Evolutionary conservation across 305 asterid genomes (phyloP), one percentile per base, ranked within the genome.

Genomic region (Petunia hybrid): DNA sequence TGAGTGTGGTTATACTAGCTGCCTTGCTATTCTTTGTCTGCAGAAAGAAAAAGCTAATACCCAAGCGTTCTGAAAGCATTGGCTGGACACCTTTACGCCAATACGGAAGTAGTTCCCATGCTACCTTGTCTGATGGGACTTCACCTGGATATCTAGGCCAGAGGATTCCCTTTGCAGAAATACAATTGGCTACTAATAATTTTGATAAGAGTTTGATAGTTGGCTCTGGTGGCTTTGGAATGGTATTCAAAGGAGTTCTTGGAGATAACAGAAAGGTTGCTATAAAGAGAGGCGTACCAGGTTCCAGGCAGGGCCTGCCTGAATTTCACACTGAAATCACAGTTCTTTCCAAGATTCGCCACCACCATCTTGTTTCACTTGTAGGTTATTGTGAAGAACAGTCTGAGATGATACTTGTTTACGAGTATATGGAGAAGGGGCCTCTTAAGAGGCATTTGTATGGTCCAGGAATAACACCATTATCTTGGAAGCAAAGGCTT

Each of bases 171-270:
- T 89, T 92, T 67, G 83, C 85, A 5, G 97, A 91, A 73, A 82
- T 95, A 45, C 92, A 89, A 70, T 53, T 64, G 40, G 98, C 97
- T 42, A 93, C 98, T 3, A 88, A 89, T 66, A 89, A 92, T 80
- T 95, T 95, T 39, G 93, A 95, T 86, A 84, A 88, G 90, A 87
- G 67, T 67, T 86, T 95, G 76, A 45, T 93, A n/a, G 78, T 95
- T 5, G 99, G 99, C 46, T 89, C 96, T 14, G 99, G 99, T 70
- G 99, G 99, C 57, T 95, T 95, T 67, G 99, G 99, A 43, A 82
- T 84, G 84, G 99, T 95, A 48, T 95, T 88, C 81, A 91, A 86
- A 86, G 99, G 89, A 8, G 81, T 86, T 46, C 89, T 95, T 38
- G 80, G 87, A 31, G 92, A 93, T 79, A 88, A 85, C 83, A 78